These are phyloP conservation scores for Penicillium verhagenii DNA, from an alignment of 495 filamentous ascomycete species.

Conservation along the genomic window DNA sequence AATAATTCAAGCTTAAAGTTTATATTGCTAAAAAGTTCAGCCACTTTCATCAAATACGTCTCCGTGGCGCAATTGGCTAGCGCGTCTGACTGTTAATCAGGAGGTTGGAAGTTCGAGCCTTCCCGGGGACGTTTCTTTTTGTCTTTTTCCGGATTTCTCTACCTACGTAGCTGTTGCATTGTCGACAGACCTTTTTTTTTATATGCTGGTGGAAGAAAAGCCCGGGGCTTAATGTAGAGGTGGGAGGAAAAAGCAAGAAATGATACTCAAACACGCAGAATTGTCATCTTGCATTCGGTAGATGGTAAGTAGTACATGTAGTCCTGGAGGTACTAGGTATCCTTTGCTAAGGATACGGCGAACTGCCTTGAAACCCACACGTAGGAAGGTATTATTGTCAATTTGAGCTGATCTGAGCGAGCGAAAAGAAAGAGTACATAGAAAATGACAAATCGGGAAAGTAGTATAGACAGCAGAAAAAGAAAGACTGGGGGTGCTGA, in stretches of 20 bases:
- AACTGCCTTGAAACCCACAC: neutral
- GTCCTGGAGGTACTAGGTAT: too few relatives aligned
- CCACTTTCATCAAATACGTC: constrained; percentile 9
- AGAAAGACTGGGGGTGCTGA: neutral
- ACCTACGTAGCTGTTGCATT: too few relatives aligned
- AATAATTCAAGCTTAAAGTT: too few relatives aligned
- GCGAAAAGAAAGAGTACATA: neutral
- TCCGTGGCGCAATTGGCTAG: constrained; percentile 44
- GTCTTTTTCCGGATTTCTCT: neutral
- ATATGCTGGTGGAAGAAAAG: too few relatives aligned
- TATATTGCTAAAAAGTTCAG: neutral
- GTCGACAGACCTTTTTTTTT: too few relatives aligned
- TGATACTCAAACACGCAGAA: too few relatives aligned
- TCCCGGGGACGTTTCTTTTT: constrained; percentile 28
- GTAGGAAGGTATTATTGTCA: constrained; percentile 16
- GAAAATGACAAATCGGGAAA: constrained; percentile 1
- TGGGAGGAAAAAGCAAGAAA: too few relatives aligned
- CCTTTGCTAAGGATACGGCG: too few relatives aligned
- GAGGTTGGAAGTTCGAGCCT: constrained; percentile 50
- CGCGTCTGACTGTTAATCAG: constrained; percentile 50
- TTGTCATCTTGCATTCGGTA: too few relatives aligned
- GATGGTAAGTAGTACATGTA: too few relatives aligned
- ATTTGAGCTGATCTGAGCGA: constrained; percentile 13
- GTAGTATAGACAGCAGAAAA: neutral
- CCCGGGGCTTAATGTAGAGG: too few relatives aligned